Evolutionary conservation across 495 filamentous ascomycete genomes (phyloP), one percentile per base, ranked within the genome.

Genomic region (Aspergillus carlsbadensis): DNA sequence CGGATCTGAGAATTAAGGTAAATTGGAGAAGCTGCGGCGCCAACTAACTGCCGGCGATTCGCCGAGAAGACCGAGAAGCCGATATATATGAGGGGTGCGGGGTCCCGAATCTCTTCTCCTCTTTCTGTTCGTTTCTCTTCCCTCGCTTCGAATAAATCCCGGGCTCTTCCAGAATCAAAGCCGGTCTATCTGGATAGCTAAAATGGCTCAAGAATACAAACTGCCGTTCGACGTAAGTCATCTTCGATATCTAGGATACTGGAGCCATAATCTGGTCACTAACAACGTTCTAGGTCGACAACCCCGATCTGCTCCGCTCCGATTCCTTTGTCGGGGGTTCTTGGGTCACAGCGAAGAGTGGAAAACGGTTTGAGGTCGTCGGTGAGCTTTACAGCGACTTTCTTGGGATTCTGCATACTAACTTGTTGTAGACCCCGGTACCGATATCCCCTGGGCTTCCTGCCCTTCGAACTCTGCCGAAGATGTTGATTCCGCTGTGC

Each of bases 351-450:
- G 75, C 84, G 6, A 83, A 81, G 65, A 85, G 78, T 15, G 84
- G 83, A 17, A 76, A 84, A 55, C 75, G 82, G 20, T 90, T 90
- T 54, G 85, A 88, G 60, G 80, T 90, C 21, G 66, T 87, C 18
- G 84, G 84, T 85, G 69, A 44, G 72, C 57, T 53, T 13, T 13
- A 40, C 17, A 2, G 34, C 48, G 14, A 21, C 17, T 21, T 5
- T 34, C 39, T 14, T n/a, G 4, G 26, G 4, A 17, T 21, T 22
- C 35, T 31, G 2, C 35, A 42, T 24, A 37, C 14, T 53, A 31
- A 24, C 34, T 48, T 46, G 52, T 65, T 7, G 45, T 18, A 78
- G 87, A 91, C 62, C 87, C 87, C 15, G 87, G 86, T 42, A 86
- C 76, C 46, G 81, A 83, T 54, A 72, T 81, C 47, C 63, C 81